Percentiles rank a stretch among this genome's conserved stretches.
These are phyloP conservation scores for Aleurites moluccanus DNA, from an alignment of 441 rosid genomes.

Conservation along the genomic window DNA sequence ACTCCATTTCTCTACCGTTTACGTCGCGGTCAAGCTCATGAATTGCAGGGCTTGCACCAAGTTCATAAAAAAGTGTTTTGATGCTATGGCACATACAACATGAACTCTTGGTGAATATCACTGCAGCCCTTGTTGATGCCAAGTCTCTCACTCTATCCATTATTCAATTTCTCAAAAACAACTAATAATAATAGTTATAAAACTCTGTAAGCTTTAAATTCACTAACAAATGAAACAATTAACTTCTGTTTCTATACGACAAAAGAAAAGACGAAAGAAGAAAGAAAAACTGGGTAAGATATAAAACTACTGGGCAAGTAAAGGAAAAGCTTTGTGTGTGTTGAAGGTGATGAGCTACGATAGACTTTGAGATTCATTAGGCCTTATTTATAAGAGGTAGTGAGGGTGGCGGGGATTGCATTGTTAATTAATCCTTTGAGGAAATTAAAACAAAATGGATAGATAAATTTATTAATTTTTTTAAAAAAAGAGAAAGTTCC, in stretches of 20 bases:
- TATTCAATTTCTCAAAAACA: slow-evolving; percentile 1
- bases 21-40: slow-evolving; percentile 81
- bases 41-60: slow-evolving; percentile 88
- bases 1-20: slow-evolving; percentile 73
- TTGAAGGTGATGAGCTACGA: slow-evolving; percentile 37
- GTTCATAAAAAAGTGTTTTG: slow-evolving; percentile 78
- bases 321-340: slow-evolving; percentile 5
- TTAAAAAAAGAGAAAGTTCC: slow-evolving; percentile 42
- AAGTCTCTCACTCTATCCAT: slow-evolving; percentile 78
- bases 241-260: background rate
- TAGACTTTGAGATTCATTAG: slow-evolving; percentile 42
- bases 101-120: slow-evolving; percentile 88
- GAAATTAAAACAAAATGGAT: slow-evolving; percentile 7
- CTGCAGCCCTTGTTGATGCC: slow-evolving; percentile 81
- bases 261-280: background rate
- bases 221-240: background rate
- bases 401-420: slow-evolving; percentile 35
- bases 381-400: slow-evolving; percentile 60
- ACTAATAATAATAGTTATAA: no score
- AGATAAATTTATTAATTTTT: no score
- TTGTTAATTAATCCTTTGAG: slow-evolving; percentile 32
- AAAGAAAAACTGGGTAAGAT: background rate
- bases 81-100: slow-evolving; percentile 94
- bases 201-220: background rate
- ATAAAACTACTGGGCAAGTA: background rate